These are phyloP conservation scores for Epichloe hybrida DNA, from an alignment of 2,329 filamentous ascomycete species.

Conservation along the genomic window DNA sequence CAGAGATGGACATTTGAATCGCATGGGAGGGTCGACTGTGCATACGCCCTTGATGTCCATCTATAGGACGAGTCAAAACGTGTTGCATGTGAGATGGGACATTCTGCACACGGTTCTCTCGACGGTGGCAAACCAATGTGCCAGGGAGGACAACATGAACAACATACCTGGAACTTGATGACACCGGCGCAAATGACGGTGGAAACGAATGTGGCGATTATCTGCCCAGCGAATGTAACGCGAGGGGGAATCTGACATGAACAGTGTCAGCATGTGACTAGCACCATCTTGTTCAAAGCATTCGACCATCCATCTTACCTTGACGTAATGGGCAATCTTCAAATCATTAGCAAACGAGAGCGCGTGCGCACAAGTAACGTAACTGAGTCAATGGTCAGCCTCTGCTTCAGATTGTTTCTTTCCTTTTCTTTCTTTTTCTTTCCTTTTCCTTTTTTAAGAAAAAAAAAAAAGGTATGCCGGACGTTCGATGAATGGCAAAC, in stretches of 20 bases:
- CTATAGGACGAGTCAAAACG: constrained; percentile 1
- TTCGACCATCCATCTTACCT: constrained; percentile 10
- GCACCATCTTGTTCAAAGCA: too few relatives aligned
- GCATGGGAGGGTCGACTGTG: constrained; percentile 20
- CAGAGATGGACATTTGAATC: constrained; percentile 23
- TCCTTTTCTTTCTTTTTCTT: too few relatives aligned
- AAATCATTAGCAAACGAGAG: constrained; percentile 22
- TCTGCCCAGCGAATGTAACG: constrained; percentile 22
- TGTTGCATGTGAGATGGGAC: too few relatives aligned
- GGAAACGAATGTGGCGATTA: constrained; percentile 21
- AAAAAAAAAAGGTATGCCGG: too few relatives aligned
- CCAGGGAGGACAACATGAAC: neutral
- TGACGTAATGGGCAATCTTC: constrained; percentile 31
- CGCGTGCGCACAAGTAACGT: constrained; percentile 21
- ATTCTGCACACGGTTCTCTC: too few relatives aligned
- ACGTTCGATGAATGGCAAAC: neutral
- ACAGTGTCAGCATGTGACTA: too few relatives aligned
- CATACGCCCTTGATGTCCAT: constrained; percentile 24
- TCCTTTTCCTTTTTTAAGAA: too few relatives aligned
- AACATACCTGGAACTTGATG: constrained; percentile 23
- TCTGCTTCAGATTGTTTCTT: too few relatives aligned
- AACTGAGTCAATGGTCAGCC: constrained; percentile 7
- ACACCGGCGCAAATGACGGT: constrained; percentile 21
- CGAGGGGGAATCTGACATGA: constrained; percentile 20
- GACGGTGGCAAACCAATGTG: too few relatives aligned